These are phyloP conservation scores for Trichoderma sp. DNA, from an alignment of 2,329 filamentous ascomycete species.

Conservation along the genomic window DNA sequence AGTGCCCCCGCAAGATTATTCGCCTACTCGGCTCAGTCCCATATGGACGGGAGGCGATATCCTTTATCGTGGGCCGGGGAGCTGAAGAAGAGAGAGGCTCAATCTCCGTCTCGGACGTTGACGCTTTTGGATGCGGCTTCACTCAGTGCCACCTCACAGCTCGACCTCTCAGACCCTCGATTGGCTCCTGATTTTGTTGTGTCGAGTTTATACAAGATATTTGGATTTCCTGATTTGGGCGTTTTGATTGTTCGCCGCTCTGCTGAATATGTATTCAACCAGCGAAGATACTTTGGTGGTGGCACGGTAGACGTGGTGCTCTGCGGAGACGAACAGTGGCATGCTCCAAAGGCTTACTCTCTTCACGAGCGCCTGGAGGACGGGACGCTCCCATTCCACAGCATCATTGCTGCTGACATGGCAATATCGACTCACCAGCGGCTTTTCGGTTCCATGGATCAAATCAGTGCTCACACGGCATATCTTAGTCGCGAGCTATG, in stretches of 20 bases:
- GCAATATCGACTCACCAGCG: constrained; percentile 67
- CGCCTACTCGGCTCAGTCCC: constrained; percentile 87
- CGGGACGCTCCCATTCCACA: constrained; percentile 87
- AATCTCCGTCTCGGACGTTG: constrained; percentile 42
- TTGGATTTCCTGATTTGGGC: constrained; percentile 90
- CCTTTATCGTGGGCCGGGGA: constrained; percentile 65
- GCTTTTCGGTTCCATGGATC: constrained; percentile 68
- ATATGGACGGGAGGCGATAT: constrained; percentile 78
- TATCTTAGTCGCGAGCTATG: constrained; percentile 61
- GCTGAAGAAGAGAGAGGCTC: constrained; percentile 37
- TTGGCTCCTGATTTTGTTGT: constrained; percentile 78
- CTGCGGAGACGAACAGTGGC: constrained; percentile 74
- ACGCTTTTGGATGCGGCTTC: constrained; percentile 83
- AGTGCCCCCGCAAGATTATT: constrained; percentile 49
- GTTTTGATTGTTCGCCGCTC: constrained; percentile 76
- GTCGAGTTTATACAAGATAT: constrained; percentile 95
- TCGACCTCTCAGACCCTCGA: constrained; percentile 63
- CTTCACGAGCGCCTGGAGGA: constrained; percentile 86
- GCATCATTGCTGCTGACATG: constrained; percentile 74
- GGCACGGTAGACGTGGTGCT: constrained; percentile 91
- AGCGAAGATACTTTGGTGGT: constrained; percentile 82
- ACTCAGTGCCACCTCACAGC: constrained; percentile 69
- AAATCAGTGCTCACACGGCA: constrained; percentile 67
- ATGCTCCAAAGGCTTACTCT: constrained; percentile 67
- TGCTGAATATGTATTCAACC: constrained; percentile 59